phyloP scores from a whole-genome alignment of 1,284 basidiomycete genomes.

The Rhizoctonia solani region DNA sequence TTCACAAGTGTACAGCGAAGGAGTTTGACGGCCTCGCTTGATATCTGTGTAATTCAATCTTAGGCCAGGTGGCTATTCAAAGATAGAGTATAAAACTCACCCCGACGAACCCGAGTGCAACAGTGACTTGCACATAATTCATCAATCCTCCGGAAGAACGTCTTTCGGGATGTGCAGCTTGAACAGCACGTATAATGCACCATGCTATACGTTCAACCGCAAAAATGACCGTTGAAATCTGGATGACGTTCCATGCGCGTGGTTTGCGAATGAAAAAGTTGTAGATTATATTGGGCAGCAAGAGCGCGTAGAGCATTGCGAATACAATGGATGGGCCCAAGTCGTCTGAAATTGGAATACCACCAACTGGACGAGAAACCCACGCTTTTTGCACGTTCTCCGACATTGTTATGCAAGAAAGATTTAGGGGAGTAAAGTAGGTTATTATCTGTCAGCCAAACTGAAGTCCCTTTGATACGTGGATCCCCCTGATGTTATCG shows the following conservation, averaged over 20 bases:
- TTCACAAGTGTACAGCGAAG: constrained; percentile 12
- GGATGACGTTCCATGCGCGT: constrained; percentile 26
- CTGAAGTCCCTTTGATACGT: too few species aligned
- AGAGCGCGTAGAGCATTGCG: constrained; percentile 45
- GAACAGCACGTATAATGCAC: constrained; percentile 29
- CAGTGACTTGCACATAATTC: constrained; percentile 19
- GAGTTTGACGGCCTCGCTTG: constrained; percentile 6
- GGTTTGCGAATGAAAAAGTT: constrained; percentile 41
- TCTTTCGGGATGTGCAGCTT: constrained; percentile 18
- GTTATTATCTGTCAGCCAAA: too few species aligned
- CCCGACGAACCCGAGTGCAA: constrained; percentile 26
- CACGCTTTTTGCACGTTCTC: not conserved
- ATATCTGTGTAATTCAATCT: constrained; percentile 1
- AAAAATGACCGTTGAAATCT: constrained; percentile 13
- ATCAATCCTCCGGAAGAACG: constrained; percentile 4
- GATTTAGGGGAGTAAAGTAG: too few species aligned
- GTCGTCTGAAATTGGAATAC: constrained; percentile 44
- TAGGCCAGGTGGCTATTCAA: not conserved
- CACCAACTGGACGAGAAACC: constrained; percentile 47
- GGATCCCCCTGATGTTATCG: too few species aligned
- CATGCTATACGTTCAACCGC: constrained; percentile 23
- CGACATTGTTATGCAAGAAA: not conserved
- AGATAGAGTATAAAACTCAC: not conserved
- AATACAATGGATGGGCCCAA: constrained; percentile 49
- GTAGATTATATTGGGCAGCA: constrained; percentile 47